Percentiles rank a stretch among this genome's conserved stretches.
phyloP scores from a whole-genome alignment of 1,284 basidiomycete species.

The Ustilago shanxiensis region DNA sequence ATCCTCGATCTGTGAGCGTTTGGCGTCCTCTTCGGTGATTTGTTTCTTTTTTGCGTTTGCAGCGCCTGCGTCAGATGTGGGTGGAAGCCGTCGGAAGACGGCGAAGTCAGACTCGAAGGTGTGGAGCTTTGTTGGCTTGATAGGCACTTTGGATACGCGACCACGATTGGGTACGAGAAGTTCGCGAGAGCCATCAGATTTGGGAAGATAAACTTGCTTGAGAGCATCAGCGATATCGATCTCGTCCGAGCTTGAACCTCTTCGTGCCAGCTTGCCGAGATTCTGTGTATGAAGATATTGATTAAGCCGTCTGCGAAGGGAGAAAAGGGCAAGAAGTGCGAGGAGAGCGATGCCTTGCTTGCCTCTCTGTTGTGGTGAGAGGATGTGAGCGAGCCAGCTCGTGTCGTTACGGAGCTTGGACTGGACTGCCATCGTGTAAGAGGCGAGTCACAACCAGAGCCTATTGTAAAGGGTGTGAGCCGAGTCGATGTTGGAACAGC shows the following conservation, averaged over 20 bases:
- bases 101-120: slow-evolving; percentile 69
- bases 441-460: neutral
- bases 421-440: slow-evolving; percentile 38
- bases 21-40: slow-evolving; percentile 38
- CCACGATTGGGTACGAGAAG: slow-evolving; percentile 65
- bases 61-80: slow-evolving; percentile 43
- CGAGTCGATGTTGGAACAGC: neutral
- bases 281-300: slow-evolving; percentile 26
- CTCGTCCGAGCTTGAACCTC: slow-evolving; percentile 17
- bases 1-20: slow-evolving; percentile 51
- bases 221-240: slow-evolving; percentile 55
- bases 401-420: slow-evolving; percentile 46
- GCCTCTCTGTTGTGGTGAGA: slow-evolving; percentile 26
- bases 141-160: slow-evolving; percentile 67
- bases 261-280: slow-evolving; percentile 13
- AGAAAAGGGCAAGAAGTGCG: slow-evolving; percentile 42
- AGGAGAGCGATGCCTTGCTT: slow-evolving; percentile 37
- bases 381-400: slow-evolving; percentile 31
- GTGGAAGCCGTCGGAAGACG: slow-evolving; percentile 60
- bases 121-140: slow-evolving; percentile 67
- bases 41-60: slow-evolving; percentile 34
- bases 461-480: neutral
- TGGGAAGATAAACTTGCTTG: slow-evolving; percentile 63
- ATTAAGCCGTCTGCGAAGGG: slow-evolving; percentile 33
- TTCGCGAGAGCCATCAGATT: slow-evolving; percentile 56